Evolutionary conservation across 805 yeast genomes (phyloP), one percentile per base, ranked within the genome.

Genomic region (Ogataea pignaliae): DNA sequence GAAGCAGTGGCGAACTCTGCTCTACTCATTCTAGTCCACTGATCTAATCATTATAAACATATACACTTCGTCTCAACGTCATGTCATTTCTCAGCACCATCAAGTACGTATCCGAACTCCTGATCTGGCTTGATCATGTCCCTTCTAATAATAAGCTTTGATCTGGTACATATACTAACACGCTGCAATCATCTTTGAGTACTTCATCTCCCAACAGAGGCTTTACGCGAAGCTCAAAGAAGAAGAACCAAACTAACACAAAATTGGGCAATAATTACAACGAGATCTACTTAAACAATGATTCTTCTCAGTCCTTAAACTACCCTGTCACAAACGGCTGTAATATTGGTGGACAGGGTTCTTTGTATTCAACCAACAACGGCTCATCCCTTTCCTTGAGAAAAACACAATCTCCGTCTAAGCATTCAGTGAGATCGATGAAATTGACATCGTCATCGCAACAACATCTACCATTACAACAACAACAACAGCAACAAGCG

Each of bases 181-280:
- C 14, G 31, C 41, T n/a, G n/a, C n/a, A n/a, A n/a, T n/a, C n/a
- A n/a, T n/a, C n/a, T n/a, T 26, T 46, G 29, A 36, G 39, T 46
- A 17, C 28, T 12, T 13, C 3, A 7, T 10, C 9, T 11, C 17
- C 12, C 6, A 3, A 15, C 45, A 75, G 80, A 59, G 82, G 85
- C 10, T 77, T 81, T 50, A 83, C 85, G n/a, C 72, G 85, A 56
- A 59, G 55, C 34, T 58, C 63, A 10, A 62, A 60, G 37, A 65
- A 65, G 54, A 65, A 64, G 45, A 54, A 55, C 35, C 63, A 60
- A 41, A 41, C 43, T n/a, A 46, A 39, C 41, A 41, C 31, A 16
- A 60, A 60, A 37, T 44, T 55, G 9, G 59, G 56, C 8, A 55
- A 52, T 46, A 55, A 55, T 45, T 52, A 52, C 39, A 53, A 44